These are phyloP conservation scores for Scleromitrula shiraiana DNA, from an alignment of 2,329 filamentous ascomycete genomes.

Conservation along the genomic window DNA sequence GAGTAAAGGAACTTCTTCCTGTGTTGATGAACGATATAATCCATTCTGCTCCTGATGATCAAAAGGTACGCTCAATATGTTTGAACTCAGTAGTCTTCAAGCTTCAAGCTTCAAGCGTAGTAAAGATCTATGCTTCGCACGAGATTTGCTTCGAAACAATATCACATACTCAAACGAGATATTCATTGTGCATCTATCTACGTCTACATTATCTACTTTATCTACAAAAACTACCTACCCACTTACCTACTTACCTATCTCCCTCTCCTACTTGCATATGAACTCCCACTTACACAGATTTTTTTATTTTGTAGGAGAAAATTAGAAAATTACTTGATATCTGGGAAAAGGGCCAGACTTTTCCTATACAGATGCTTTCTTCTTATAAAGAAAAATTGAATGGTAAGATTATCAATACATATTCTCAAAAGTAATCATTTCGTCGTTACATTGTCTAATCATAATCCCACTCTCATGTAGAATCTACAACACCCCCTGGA, in stretches of 20 bases:
- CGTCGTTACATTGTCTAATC: slow-evolving; percentile 30
- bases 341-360: slow-evolving; percentile 93
- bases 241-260: too few species aligned
- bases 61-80: slow-evolving; percentile 71
- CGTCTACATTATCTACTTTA: not conserved
- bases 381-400: slow-evolving; percentile 76
- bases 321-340: slow-evolving; percentile 94
- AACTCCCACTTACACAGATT: slow-evolving; percentile 40
- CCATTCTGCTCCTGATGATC: slow-evolving; percentile 77
- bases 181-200: slow-evolving; percentile 1
- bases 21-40: slow-evolving; percentile 93
- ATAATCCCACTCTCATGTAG: slow-evolving; percentile 36
- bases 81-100: slow-evolving; percentile 18
- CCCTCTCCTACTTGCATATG: slow-evolving; percentile 12
- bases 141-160: slow-evolving; percentile 21
- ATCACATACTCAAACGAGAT: slow-evolving; percentile 12
- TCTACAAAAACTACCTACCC: too few species aligned
- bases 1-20: slow-evolving; percentile 91
- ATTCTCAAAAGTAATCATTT: slow-evolving; percentile 18
- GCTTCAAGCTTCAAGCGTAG: too few species aligned
- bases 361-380: slow-evolving; percentile 70
- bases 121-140: slow-evolving; percentile 8
- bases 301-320: slow-evolving; percentile 67
- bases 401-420: slow-evolving; percentile 47
- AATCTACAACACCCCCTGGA: slow-evolving; percentile 65